Evolutionary conservation across 768 basidiomycete species (phyloP), one percentile per base, ranked within the genome.

Genomic region (Podaxis sp.): DNA sequence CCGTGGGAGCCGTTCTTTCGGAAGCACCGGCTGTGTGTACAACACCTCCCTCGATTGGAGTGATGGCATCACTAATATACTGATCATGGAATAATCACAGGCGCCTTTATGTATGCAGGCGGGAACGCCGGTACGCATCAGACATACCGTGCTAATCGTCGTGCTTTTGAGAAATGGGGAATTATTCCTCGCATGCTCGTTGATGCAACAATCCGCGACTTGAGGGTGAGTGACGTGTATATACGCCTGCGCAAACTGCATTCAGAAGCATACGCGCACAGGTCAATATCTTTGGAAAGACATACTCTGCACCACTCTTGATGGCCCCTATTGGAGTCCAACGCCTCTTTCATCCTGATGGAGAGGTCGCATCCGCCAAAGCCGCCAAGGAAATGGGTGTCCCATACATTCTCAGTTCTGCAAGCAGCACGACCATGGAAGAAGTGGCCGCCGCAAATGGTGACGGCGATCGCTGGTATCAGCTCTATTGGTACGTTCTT

Each of bases 101-200:
- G 86, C 60, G 74, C 90, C 8, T 95, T 87, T 75, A 78, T 85
- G 75, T 95, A 93, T 68, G 87, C 88, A 2, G 83, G 82, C 60
- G 91, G 90, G 46, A 91, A 85, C 64, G 93, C 93, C 9, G 94
- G 93, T 0, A 82, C 84, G 2, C 78, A 80, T 59, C 77, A 81
- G 29, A 95, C 94, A 1, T 83, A 89, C 70, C 76, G 71, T 9
- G 85, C 83, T 55, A 95, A 96, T 68, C 79, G 78, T 37, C 79
- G 75, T 43, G 87, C 85, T 2, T 80, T 94, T 58, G 77, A 84
- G 24, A 84, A 79, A 59, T 93, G 82, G 79, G 83, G 82, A 38
- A 89, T 96, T 70, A 77, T 94, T n/a, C 92, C 92, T 2, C 83
- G 88, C 5, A 91, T 93, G 90, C 81, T 93, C 36, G 79, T 85